phyloP scores from a whole-genome alignment of 2,329 filamentous ascomycete genomes.

The Sphaceloma murrayae region DNA sequence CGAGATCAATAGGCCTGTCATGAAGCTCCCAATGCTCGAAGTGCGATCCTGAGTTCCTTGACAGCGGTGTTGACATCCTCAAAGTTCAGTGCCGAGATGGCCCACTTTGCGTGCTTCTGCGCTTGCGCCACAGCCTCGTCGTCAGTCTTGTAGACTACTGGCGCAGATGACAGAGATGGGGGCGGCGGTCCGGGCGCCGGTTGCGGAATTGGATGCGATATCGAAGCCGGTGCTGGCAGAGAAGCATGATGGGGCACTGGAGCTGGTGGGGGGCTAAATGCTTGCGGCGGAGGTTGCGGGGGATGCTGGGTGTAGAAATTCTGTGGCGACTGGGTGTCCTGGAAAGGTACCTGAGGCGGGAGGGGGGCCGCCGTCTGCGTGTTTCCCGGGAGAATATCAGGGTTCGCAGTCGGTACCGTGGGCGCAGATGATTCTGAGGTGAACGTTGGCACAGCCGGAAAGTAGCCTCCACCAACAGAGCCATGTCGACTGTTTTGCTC shows the following conservation, averaged over 20 bases:
- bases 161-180: not conserved
- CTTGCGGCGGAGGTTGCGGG: slow-evolving; percentile 8
- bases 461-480: slow-evolving; percentile 50
- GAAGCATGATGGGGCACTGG: slow-evolving; percentile 29
- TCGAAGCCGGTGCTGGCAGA: slow-evolving; percentile 21
- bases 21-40: slow-evolving; percentile 58
- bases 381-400: slow-evolving; percentile 18
- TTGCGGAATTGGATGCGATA: slow-evolving; percentile 21
- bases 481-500: slow-evolving; percentile 29
- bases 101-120: slow-evolving; percentile 95
- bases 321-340: slow-evolving; percentile 17
- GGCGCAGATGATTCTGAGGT: slow-evolving; percentile 31
- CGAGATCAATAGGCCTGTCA: not conserved
- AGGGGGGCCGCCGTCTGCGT: slow-evolving; percentile 5
- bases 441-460: slow-evolving; percentile 43
- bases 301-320: slow-evolving; percentile 20
- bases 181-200: slow-evolving; percentile 16
- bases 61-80: slow-evolving; percentile 89
- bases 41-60: slow-evolving; percentile 66
- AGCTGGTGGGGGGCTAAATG: slow-evolving; percentile 28
- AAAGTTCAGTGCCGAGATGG: slow-evolving; percentile 92
- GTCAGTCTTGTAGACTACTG: slow-evolving; percentile 47
- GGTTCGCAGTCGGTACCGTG: slow-evolving; percentile 30
- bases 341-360: slow-evolving; percentile 19
- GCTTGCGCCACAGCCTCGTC: slow-evolving; percentile 64